phyloP scores from a whole-genome alignment of 345 rosid species.

The Citrus inodora region DNA sequence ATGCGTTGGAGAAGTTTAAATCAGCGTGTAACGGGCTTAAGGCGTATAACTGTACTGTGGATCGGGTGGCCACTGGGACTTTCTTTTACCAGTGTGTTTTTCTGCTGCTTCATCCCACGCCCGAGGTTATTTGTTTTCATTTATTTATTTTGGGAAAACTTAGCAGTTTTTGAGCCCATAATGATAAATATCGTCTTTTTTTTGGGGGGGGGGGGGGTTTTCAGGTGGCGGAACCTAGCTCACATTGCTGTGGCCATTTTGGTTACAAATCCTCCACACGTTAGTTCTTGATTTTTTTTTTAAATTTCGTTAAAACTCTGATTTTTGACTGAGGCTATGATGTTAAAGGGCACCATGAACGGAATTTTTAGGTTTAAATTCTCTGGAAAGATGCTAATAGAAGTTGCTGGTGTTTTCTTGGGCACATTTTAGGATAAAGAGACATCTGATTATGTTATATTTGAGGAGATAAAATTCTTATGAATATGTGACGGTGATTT shows the following conservation, averaged over 20 bases:
- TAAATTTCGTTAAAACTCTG: neutral
- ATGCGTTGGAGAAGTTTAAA: constrained; percentile 55
- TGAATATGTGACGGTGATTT: neutral
- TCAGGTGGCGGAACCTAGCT: constrained; percentile 72
- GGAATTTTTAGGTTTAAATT: neutral
- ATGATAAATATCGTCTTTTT: neutral
- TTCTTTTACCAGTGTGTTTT: constrained; percentile 73
- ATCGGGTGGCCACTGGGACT: constrained; percentile 63
- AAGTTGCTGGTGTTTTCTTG: neutral
- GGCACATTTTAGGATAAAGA: neutral
- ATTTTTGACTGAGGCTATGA: neutral
- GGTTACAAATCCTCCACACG: constrained; percentile 44
- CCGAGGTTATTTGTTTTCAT: constrained; percentile 46
- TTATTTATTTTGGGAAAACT: too few relatives aligned
- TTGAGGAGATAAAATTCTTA: neutral
- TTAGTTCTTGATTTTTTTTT: constrained; percentile 31
- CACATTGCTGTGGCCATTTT: constrained; percentile 47
- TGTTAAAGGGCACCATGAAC: neutral
- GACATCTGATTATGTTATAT: neutral
- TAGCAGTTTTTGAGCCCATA: neutral
- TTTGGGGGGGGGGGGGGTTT: neutral
- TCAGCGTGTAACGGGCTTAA: constrained; percentile 60
- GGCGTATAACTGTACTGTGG: constrained; percentile 48
- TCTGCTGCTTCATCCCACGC: constrained; percentile 60
- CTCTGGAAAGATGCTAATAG: neutral